Conservation (phyloP, 148 eudicot species). For the Spergularia marina region DNA sequence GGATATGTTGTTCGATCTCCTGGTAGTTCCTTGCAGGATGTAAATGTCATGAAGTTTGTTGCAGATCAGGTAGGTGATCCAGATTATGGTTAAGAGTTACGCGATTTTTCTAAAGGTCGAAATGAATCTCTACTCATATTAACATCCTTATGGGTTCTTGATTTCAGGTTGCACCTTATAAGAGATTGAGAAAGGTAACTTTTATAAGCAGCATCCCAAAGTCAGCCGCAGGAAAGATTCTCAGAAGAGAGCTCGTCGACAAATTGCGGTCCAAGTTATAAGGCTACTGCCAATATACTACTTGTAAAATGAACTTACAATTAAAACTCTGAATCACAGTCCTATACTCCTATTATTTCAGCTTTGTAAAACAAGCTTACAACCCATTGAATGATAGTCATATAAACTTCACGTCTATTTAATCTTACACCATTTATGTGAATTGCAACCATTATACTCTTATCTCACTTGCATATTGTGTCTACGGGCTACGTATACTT, state of each 20-base stretch:
- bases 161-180: conserved; percentile 67
- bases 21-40: conserved; percentile 52
- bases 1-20: conserved; percentile 75
- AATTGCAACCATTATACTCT: too few species aligned
- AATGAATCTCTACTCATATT: neutral
- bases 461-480: too few species aligned
- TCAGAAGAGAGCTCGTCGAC: conserved; percentile 58
- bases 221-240: conserved; percentile 55
- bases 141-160: neutral
- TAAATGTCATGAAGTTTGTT: conserved; percentile 52
- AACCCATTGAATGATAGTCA: too few species aligned
- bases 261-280: conserved; percentile 44
- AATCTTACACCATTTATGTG: too few species aligned
- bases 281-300: neutral
- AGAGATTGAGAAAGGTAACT: conserved; percentile 51
- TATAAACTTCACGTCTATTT: too few species aligned
- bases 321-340: too few species aligned
- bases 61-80: conserved; percentile 57
- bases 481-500: too few species aligned
- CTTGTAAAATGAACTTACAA: neutral
- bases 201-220: conserved; percentile 51
- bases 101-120: neutral
- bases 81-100: too few species aligned
- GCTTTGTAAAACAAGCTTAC: too few species aligned
- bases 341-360: too few species aligned